Base-by-base conservation (phyloP, 140 eudicot genomes). In the Senecio squalidus region DNA sequence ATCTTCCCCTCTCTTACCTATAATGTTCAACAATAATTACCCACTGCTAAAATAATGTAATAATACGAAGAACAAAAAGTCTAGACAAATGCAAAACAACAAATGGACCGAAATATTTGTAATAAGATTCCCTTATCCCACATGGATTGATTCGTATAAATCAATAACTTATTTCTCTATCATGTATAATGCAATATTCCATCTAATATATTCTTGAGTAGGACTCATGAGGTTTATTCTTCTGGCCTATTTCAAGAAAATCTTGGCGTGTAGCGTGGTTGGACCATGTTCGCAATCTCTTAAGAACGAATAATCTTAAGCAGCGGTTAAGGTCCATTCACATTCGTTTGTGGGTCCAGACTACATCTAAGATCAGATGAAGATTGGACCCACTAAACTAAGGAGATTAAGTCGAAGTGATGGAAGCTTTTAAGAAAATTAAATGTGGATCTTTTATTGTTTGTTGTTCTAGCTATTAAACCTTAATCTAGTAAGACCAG, bases 1-100 rank as follows among this genome's bases (percentile, higher is more conserved):
- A 9, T 78, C 83, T 29, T 84, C 96, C 38, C 95, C 95, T 66
- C 82, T 76, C 31, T 75, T 79, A 63, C 88, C 98, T 91, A 84
- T 49, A 64, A 46, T 24, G 31, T 14, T 41, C 40, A 66, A 47
- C 24, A 45, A 60, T 33, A 33, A 22, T 7, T 41, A 40, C 31
- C 15, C 7, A 47, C n/a, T 13, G 11, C 47, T 60, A 26, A 4
- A 27, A 30, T 36, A 34, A 41, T 40, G 22, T 29, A 28, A 54
- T 29, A 23, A 51, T 52, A 36, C 18, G 20, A 27, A 25, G 7
- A 23, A 4, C n/a, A 23, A 22, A 31, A 43, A 21, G 58, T 67
- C 40, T 25, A 36, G 49, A 74, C 57, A 47, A 39, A 62, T 50
- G 78, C 63, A 70, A 29, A n/a, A 60, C 54, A 73, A 72, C 75